Evolutionary conservation across 192 early-diverging fungal genomes (phyloP), one percentile per base, ranked within the genome.

Genomic region (Glomus cerebriforme): DNA sequence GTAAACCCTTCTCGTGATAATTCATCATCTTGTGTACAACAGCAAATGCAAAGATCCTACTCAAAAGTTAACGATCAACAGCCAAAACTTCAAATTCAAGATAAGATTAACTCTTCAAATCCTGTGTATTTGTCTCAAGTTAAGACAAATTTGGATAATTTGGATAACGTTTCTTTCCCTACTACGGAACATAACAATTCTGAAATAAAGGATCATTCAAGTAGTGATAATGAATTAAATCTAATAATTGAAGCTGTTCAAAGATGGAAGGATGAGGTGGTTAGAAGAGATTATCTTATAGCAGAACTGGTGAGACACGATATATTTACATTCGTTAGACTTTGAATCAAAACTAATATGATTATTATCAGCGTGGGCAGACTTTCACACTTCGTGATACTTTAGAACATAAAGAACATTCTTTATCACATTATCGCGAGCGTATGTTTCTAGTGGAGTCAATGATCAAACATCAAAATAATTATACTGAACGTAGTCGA

Each of bases 361-460:
- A 10, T 1, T 45, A 27, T 58, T 73, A n/a, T 26, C 13, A 75
- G 73, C 47, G 58, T 39, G n/a, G 34, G 35, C 6, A 35, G 3
- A 32, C 58, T 59, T 3, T 24, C 24, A n/a, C 15, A 13, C 34
- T 75, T 26, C 54, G 43, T 10, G 34, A 75, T n/a, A 60, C 26
- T 37, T 29, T 75, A 34, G 26, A 31, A 19, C 47, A 32, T 34
- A 54, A 37, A n/a, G 39, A 77, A 66, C 3, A 66, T 12, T 32
- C 22, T 62, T 49, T 77, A 39, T 37, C 29, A 22, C 9, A 43
- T 13, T 77, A 66, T 32, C 19, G n/a, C 24, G 75, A 77, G n/a
- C 75, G 75, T 67, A 77, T 77, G 10, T 34, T 22, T 9, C 22
- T 39, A 31, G 13, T 77, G 17, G 75, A 77, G 27, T 24, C n/a